Base-by-base conservation (phyloP, 495 filamentous ascomycete species). In the Hypomontagnella monticulosa region DNA sequence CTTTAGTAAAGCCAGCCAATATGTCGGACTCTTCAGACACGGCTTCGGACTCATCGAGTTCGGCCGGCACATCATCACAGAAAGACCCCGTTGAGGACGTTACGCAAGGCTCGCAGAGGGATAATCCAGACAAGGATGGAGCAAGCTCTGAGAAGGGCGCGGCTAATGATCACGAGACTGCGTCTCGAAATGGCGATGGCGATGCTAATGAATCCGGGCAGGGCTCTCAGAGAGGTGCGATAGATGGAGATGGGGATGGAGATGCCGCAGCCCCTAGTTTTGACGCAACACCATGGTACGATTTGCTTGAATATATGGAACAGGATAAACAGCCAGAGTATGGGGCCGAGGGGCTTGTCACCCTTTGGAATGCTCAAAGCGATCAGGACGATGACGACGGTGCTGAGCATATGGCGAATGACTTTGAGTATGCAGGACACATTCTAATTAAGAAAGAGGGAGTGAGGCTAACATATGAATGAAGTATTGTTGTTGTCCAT, bases 281-380 rank as follows among this genome's bases (percentile, higher is more conserved):
- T 27, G 23, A 27, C 23, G 1, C n/a, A 10, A n/a, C 4, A 4
- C 44, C 23, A 48, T 48, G 44, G 44, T 2, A 32, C 0, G 44
- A 48, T 4, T n/a, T 48, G 4, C 9, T 30, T 20, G 44, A 33
- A 30, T 48, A 48, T 4, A 48, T 33, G 44, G 12, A 4, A n/a
- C 2, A 27, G 11, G n/a, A 9, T 2, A 33, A 48, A 48, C 2
- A 10, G 2, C 20, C 44, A 15, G 44, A 48, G 23, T 32, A 48
- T 15, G 30, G 30, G 11, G 20, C 23, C 3, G 44, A 48, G 44
- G 44, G 44, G 23, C 44, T 48, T 14, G 44, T 48, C 15, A 48
- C 44, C 14, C 43, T 48, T 27, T 48, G 44, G 44, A 30, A 48
- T 15, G 23, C 11, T 30, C 44, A 15, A 33, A n/a, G n/a, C n/a